Percentiles rank a stretch among this genome's conserved stretches.
Evolutionary conservation across 2,329 filamentous ascomycete genomes (phyloP).

Genomic region (Zarea fungicola): DNA sequence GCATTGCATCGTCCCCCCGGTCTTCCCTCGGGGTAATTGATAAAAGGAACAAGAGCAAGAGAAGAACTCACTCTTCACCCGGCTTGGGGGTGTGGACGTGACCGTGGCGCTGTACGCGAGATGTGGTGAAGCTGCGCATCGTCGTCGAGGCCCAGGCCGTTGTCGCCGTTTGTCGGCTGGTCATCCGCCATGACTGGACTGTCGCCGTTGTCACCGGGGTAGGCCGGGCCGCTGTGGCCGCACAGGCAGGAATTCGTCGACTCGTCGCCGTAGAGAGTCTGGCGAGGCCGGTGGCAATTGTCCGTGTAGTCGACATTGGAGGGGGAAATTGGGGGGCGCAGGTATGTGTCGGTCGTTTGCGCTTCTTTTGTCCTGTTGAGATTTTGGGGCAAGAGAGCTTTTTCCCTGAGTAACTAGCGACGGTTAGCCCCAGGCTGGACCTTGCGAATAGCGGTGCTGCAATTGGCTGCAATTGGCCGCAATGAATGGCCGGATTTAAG

Average conservation of each 20-base stretch:
- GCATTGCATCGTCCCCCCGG: too few relatives aligned
- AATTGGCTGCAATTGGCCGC: constrained; percentile 1
- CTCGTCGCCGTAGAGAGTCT: constrained; percentile 26
- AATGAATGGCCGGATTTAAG: background rate
- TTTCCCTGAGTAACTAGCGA: too few relatives aligned
- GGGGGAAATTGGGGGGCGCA: constrained; percentile 7
- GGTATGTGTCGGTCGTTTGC: constrained; percentile 11
- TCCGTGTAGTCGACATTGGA: constrained; percentile 29
- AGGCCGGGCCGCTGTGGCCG: constrained; percentile 21
- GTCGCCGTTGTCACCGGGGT: constrained; percentile 6
- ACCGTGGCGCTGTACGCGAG: constrained; percentile 59
- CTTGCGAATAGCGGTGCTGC: constrained; percentile 7
- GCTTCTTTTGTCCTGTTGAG: background rate
- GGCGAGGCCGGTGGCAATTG: constrained; percentile 27
- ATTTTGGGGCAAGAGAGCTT: background rate
- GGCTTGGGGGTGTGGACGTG: constrained; percentile 80
- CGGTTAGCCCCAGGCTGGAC: background rate
- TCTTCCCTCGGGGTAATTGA: background rate
- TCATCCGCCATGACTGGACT: constrained; percentile 5
- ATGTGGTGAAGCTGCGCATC: constrained; percentile 58
- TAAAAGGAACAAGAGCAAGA: background rate
- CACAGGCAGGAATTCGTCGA: constrained; percentile 20
- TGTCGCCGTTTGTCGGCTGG: background rate
- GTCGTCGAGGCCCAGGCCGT: background rate
- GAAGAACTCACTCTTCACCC: constrained; percentile 76